Evolutionary conservation across 192 early-diverging fungal species (phyloP).

Genomic region (Bifiguratus adelaidae): DNA sequence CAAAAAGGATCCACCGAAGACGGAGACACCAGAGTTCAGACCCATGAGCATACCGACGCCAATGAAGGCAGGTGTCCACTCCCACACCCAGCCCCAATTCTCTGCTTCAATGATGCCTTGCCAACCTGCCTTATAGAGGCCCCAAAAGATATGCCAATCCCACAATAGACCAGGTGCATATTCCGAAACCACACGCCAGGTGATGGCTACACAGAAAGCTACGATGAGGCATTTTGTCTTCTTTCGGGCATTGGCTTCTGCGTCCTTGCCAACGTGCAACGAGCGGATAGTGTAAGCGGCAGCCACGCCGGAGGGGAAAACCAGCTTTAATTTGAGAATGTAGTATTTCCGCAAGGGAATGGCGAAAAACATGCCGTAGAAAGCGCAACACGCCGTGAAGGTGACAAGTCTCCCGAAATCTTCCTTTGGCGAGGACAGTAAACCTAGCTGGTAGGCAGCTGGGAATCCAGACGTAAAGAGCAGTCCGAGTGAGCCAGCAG

Average conservation of each 20-base stretch:
- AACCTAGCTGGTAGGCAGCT: constrained; percentile 54
- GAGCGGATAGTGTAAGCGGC: constrained; percentile 51
- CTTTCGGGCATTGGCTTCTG: too few species aligned
- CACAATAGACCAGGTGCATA: too few species aligned
- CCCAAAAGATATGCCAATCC: too few species aligned
- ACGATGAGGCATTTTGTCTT: too few species aligned
- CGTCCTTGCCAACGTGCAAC: constrained; percentile 38
- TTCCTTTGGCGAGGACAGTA: constrained; percentile 33
- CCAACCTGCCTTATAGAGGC: too few species aligned
- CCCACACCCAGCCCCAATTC: constrained; percentile 30
- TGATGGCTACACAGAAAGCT: too few species aligned
- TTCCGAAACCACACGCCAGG: too few species aligned
- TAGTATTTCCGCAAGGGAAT: constrained; percentile 55
- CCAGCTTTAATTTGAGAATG: constrained; percentile 53
- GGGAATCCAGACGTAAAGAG: constrained; percentile 58
- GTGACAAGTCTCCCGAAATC: constrained; percentile 38
- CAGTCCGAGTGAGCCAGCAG: constrained; percentile 50
- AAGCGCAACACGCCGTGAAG: constrained; percentile 45
- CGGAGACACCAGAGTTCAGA: constrained; percentile 34
- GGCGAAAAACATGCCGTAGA: constrained; percentile 66
- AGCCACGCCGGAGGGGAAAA: constrained; percentile 57
- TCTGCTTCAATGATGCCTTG: constrained; percentile 35
- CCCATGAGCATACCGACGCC: constrained; percentile 57
- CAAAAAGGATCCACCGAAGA: constrained; percentile 38
- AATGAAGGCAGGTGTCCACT: constrained; percentile 44